Evolutionary conservation across 2,329 filamentous ascomycete genomes (phyloP).

Genomic region (Phaeophleospora eucalypticola): DNA sequence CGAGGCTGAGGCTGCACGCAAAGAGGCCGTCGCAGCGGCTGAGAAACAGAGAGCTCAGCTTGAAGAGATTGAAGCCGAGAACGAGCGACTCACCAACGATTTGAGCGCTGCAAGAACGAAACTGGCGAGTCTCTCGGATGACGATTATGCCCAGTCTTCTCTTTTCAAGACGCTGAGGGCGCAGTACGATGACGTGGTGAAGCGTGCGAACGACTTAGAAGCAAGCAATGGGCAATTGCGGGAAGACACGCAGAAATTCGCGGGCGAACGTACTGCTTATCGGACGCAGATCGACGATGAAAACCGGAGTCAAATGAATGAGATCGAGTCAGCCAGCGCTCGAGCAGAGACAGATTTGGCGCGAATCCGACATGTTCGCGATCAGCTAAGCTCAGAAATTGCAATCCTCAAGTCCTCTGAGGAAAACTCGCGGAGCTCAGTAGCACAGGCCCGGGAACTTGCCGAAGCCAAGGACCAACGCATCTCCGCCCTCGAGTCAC

Average conservation of each 20-base stretch:
- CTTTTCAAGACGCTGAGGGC: slow-evolving; percentile 87
- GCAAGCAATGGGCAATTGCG: slow-evolving; percentile 79
- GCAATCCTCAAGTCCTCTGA: slow-evolving; percentile 73
- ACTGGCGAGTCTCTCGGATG: slow-evolving; percentile 73
- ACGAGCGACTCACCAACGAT: slow-evolving; percentile 70
- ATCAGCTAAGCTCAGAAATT: slow-evolving; percentile 80
- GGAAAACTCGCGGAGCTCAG: slow-evolving; percentile 67
- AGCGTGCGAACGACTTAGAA: slow-evolving; percentile 85
- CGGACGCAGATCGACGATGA: slow-evolving; percentile 79
- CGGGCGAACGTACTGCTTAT: slow-evolving; percentile 79
- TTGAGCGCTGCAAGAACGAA: slow-evolving; percentile 67
- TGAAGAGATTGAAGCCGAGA: slow-evolving; percentile 72
- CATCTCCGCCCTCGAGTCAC: slow-evolving; percentile 76
- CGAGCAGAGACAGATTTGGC: slow-evolving; percentile 79
- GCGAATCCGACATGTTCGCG: slow-evolving; percentile 75
- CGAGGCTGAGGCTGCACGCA: slow-evolving; percentile 70
- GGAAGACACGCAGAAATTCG: slow-evolving; percentile 79
- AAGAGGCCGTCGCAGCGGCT: slow-evolving; percentile 70
- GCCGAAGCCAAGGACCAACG: slow-evolving; percentile 73
- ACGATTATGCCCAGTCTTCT: slow-evolving; percentile 89
- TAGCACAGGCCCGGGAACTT: slow-evolving; percentile 74
- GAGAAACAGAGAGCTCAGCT: slow-evolving; percentile 86
- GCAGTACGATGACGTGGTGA: slow-evolving; percentile 89
- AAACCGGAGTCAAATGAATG: slow-evolving; percentile 64
- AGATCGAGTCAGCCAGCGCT: slow-evolving; percentile 77